Percentiles rank a stretch among this genome's conserved stretches.
phyloP scores from a whole-genome alignment of 768 basidiomycete species.

The Leccinum disarticulatum region DNA sequence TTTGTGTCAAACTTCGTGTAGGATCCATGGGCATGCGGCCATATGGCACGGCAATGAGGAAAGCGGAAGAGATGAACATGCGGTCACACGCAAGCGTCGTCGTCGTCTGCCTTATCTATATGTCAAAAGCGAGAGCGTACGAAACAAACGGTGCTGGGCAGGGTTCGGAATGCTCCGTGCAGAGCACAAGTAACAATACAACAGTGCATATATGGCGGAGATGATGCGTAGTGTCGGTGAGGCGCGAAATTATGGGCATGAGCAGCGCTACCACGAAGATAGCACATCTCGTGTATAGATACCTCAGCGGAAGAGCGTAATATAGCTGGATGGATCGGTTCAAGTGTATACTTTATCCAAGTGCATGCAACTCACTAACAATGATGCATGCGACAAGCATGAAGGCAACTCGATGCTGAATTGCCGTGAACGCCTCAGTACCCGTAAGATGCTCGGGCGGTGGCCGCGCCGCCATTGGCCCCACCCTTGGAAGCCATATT shows the following conservation, averaged over 20 bases:
- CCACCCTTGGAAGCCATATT: conserved; percentile 40
- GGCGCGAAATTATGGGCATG: conserved; percentile 19
- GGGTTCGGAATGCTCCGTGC: conserved; percentile 2
- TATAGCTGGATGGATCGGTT: conserved; percentile 13
- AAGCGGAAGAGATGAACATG: conserved; percentile 22
- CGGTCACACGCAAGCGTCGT: conserved; percentile 16
- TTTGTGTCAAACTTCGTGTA: conserved; percentile 14
- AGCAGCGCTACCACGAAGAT: conserved; percentile 19
- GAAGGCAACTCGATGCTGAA: conserved; percentile 1
- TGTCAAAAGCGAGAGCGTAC: conserved; percentile 9
- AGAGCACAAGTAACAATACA: conserved; percentile 13
- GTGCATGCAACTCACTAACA: conserved; percentile 17
- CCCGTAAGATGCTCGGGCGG: conserved; percentile 40
- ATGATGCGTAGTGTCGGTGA: conserved; percentile 13
- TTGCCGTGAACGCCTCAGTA: conserved; percentile 29
- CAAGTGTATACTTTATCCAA: not conserved
- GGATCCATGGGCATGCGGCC: conserved; percentile 20
- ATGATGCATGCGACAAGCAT: conserved; percentile 9
- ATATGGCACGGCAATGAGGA: conserved; percentile 15
- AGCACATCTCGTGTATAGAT: conserved; percentile 19
- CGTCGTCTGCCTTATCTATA: conserved; percentile 24
- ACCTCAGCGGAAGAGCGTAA: conserved; percentile 16
- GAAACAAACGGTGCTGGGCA: conserved; percentile 1
- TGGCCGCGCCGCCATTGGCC: conserved; percentile 29
- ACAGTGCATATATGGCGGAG: conserved; percentile 6